Evolutionary conservation across 1,284 basidiomycete genomes (phyloP).

Genomic region (Ustilago crameri): DNA sequence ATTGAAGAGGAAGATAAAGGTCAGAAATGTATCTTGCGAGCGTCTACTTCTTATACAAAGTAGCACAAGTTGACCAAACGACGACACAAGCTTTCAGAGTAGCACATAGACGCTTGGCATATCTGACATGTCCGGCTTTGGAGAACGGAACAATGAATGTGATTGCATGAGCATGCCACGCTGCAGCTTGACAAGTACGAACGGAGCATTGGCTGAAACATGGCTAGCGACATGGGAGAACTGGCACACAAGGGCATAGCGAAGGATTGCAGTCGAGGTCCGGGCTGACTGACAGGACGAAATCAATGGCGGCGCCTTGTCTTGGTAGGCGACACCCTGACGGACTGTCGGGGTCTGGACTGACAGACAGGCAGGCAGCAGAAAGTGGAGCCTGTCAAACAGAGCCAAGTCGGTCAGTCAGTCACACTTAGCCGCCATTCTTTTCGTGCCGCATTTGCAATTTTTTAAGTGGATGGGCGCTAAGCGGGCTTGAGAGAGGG

Average conservation of each 20-base stretch:
- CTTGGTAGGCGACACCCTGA: slow-evolving; percentile 12
- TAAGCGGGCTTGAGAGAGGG: not conserved
- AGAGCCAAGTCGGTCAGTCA: too few relatives aligned
- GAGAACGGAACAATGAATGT: too few relatives aligned
- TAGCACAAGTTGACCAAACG: too few relatives aligned
- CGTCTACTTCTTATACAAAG: too few relatives aligned
- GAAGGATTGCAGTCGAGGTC: not conserved
- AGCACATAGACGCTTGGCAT: too few relatives aligned
- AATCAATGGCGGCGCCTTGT: slow-evolving; percentile 9
- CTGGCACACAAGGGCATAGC: not conserved
- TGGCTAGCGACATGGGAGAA: not conserved
- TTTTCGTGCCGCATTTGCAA: slow-evolving; percentile 1
- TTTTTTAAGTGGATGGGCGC: too few relatives aligned
- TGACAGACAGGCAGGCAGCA: not conserved
- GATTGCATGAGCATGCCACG: not conserved
- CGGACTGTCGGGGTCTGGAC: slow-evolving; percentile 11
- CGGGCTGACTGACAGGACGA: not conserved
- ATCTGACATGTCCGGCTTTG: too few relatives aligned
- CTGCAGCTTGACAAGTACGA: not conserved
- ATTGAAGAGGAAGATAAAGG: too few relatives aligned
- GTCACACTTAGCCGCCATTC: too few relatives aligned
- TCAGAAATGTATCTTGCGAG: too few relatives aligned
- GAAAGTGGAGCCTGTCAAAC: not conserved
- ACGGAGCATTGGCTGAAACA: slow-evolving; percentile 4
- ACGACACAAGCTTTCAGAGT: too few relatives aligned